phyloP scores from a whole-genome alignment of 1,284 basidiomycete species.

The Tausonia pullulans region DNA sequence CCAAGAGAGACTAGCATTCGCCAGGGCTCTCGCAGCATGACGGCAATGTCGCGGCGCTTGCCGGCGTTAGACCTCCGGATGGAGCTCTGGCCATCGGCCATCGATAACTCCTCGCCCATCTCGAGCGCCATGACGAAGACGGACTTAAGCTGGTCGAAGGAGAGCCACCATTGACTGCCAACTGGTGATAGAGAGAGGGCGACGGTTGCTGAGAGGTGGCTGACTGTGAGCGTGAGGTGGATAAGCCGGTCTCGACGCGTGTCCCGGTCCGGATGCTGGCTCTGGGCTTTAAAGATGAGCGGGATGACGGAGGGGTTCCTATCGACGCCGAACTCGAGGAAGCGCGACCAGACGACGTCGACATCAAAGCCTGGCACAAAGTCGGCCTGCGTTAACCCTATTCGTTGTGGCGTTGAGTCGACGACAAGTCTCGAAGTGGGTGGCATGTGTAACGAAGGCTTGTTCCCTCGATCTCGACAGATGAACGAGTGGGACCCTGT shows the following conservation, averaged over 20 bases:
- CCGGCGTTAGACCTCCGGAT: background rate
- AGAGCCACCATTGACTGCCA: too few relatives aligned
- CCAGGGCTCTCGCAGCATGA: background rate
- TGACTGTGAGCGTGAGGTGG: background rate
- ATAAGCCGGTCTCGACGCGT: background rate
- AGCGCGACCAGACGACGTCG: too few relatives aligned
- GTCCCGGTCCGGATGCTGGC: background rate
- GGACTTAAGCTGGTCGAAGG: background rate
- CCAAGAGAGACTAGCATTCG: background rate
- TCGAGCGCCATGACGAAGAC: background rate
- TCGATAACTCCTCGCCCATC: background rate
- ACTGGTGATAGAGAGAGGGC: background rate
- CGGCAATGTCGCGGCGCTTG: background rate
- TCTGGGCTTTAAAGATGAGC: background rate
- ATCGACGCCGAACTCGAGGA: too few relatives aligned
- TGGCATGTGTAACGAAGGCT: too few relatives aligned
- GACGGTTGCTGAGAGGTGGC: background rate
- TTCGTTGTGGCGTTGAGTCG: too few relatives aligned
- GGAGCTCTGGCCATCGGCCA: background rate
- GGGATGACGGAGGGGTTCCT: too few relatives aligned
- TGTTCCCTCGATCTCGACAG: too few relatives aligned
- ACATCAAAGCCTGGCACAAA: too few relatives aligned
- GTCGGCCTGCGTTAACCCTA: too few relatives aligned
- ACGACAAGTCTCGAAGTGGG: too few relatives aligned
- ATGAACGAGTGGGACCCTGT: too few relatives aligned